A percentile compares a stretch with the other conserved stretches of the same genome.
Evolutionary conservation across 2,329 filamentous ascomycete species (phyloP).

Genomic region (Chaetomiaceae sp.): DNA sequence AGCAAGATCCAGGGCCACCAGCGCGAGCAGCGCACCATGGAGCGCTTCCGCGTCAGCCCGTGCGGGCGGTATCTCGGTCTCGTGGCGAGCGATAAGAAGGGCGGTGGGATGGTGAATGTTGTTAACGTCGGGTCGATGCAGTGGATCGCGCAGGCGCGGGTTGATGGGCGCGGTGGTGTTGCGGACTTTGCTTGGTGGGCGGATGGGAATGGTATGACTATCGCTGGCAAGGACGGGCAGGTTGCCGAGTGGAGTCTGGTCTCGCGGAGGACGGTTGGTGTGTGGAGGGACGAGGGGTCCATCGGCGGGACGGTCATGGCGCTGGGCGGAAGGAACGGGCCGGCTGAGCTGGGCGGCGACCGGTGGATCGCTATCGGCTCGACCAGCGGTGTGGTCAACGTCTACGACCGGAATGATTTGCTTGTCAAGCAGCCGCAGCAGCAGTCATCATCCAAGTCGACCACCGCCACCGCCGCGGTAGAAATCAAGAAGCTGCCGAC

Average conservation of each 20-base stretch:
- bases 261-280: conserved; percentile 62
- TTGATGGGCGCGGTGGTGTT: conserved; percentile 78
- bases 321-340: conserved; percentile 65
- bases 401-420: conserved; percentile 79
- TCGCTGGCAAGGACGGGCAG: conserved; percentile 81
- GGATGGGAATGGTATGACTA: conserved; percentile 72
- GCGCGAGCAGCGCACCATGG: conserved; percentile 85
- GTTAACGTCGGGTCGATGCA: conserved; percentile 75
- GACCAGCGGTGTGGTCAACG: conserved; percentile 81
- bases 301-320: conserved; percentile 78
- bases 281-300: conserved; percentile 88
- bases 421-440: conserved; percentile 30
- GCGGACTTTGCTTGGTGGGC: conserved; percentile 93
- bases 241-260: conserved; percentile 82
- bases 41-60: conserved; percentile 80
- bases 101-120: conserved; percentile 83
- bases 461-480: conserved; percentile 23
- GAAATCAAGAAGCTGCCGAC: conserved; percentile 62
- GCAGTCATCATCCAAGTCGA: no score
- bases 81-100: conserved; percentile 73
- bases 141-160: conserved; percentile 77
- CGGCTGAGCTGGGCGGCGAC: conserved; percentile 64
- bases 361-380: conserved; percentile 87
- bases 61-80: conserved; percentile 83
- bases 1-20: conserved; percentile 68